These are phyloP conservation scores for Lepidium didymum DNA, from an alignment of 345 rosid species.

Conservation along the genomic window DNA sequence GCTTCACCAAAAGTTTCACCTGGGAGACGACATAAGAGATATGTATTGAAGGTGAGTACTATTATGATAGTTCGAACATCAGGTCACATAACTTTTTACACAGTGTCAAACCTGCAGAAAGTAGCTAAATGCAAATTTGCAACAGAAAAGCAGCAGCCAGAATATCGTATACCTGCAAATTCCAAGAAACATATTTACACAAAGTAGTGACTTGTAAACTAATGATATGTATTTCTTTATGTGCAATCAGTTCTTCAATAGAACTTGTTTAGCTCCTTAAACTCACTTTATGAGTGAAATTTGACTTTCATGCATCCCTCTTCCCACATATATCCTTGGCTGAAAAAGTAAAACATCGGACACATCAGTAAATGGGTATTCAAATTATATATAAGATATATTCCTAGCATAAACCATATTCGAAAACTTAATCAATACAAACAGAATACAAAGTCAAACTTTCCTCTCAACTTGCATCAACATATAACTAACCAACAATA, in stretches of 20 bases:
- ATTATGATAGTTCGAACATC: slow-evolving; percentile 10
- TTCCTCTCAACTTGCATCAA: neutral
- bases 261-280: neutral
- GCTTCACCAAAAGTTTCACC: slow-evolving; percentile 85
- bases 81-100: neutral
- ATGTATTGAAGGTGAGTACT: slow-evolving; percentile 2
- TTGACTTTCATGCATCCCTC: slow-evolving; percentile 99
- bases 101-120: slow-evolving; percentile 59
- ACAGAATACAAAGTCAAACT: neutral
- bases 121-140: slow-evolving; percentile 70
- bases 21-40: slow-evolving; percentile 18
- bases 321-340: slow-evolving; percentile 91
- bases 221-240: slow-evolving; percentile 1
- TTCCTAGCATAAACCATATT: neutral
- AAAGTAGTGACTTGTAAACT: neutral
- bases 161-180: slow-evolving; percentile 79
- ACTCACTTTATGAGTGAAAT: slow-evolving; percentile 85
- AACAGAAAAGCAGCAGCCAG: slow-evolving; percentile 71
- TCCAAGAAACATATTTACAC: slow-evolving; percentile 8
- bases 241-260: neutral
- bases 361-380: slow-evolving; percentile 18
- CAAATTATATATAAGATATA: neutral
- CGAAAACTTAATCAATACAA: neutral
- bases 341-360: slow-evolving; percentile 32
- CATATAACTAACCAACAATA: slow-evolving; percentile 1